Evolutionary conservation across 1,284 basidiomycete genomes (phyloP), one percentile per base, ranked within the genome.

Genomic region (Tetrapyrgos nigripes): DNA sequence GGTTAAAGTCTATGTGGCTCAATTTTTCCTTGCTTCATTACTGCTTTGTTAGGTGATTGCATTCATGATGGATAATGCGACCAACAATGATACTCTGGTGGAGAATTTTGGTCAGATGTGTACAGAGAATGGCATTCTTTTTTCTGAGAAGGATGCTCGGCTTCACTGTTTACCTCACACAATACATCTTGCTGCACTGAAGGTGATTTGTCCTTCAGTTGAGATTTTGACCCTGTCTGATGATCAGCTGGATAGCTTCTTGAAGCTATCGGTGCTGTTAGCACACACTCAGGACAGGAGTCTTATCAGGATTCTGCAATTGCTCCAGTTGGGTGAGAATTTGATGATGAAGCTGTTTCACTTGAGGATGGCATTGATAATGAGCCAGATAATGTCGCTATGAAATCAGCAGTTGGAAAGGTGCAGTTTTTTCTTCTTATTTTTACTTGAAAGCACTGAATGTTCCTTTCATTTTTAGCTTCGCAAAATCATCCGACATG

Each of bases 251-350:
- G 52, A 23, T 40, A 73, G 71, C 58, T 74, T 14, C 64, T 74
- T 10, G 61, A 72, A 52, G 66, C 61, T 10, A 70, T 73, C 52
- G 69, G 71, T n/a, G 69, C 62, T 29, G 0, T 50, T 73, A 4
- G 58, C 6, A 5, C 27, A n/a, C 24, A 17, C 19, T 45, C 44
- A 8, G 13, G 29, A n/a, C 13, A 13, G 6, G 46, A 13, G n/a
- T 13, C 31, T 48, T 62, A 64, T 48, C 63, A 64, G 37, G 68
- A 71, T 23, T 33, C 55, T n/a, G 57, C 58, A 2, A 61, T 63
- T 6, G 61, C 53, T 17, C 57, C 60, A 4, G 47, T 65, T 8
- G 37, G n/a, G 27, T 21, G 19, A 1, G 46, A 43, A 5, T 35
- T 43, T 11, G 64, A 69, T 47, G 54, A 64, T 9, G 58, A 62